phyloP scores from a whole-genome alignment of 2,329 filamentous ascomycete genomes.

The Ambrosiella beaveri region DNA sequence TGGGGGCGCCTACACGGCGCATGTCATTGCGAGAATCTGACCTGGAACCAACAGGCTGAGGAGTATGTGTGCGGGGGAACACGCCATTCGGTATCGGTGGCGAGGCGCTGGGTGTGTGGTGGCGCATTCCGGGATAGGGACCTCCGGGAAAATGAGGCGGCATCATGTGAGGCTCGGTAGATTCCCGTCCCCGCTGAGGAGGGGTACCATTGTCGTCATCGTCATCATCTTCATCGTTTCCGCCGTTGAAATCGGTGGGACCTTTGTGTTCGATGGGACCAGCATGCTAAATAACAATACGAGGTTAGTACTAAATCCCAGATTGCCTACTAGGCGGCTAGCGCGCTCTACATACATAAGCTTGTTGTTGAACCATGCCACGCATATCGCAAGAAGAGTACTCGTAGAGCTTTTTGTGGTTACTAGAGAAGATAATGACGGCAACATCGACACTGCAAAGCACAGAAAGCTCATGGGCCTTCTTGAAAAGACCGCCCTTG shows the following conservation, averaged over 20 bases:
- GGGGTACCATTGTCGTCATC: constrained; percentile 60
- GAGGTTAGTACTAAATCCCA: constrained; percentile 13
- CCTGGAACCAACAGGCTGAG: constrained; percentile 16
- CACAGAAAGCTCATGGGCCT: constrained; percentile 94
- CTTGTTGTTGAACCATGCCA: constrained; percentile 72
- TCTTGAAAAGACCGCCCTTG: constrained; percentile 98
- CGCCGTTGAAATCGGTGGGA: constrained; percentile 76
- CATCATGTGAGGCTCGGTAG: constrained; percentile 41
- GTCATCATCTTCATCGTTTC: constrained; percentile 71
- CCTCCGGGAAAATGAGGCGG: constrained; percentile 49
- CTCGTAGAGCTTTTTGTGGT: constrained; percentile 89
- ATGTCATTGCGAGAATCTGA: constrained; percentile 18
- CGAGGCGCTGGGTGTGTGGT: constrained; percentile 69
- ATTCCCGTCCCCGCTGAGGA: constrained; percentile 42
- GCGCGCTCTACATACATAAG: constrained; percentile 52
- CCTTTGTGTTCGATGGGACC: constrained; percentile 92
- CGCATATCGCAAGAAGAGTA: constrained; percentile 91
- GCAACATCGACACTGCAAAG: constrained; percentile 97
- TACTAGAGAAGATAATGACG: constrained; percentile 95
- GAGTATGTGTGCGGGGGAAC: constrained; percentile 21
- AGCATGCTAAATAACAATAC: constrained; percentile 48
- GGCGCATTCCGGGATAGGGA: constrained; percentile 64
- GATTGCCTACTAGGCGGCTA: constrained; percentile 5
- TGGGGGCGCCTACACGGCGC: constrained; percentile 19
- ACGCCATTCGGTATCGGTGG: constrained; percentile 71